Percentiles rank a stretch among this genome's conserved stretches.
These are phyloP conservation scores for Xylaria sp. DNA, from an alignment of 2,329 filamentous ascomycete species.

Conservation along the genomic window DNA sequence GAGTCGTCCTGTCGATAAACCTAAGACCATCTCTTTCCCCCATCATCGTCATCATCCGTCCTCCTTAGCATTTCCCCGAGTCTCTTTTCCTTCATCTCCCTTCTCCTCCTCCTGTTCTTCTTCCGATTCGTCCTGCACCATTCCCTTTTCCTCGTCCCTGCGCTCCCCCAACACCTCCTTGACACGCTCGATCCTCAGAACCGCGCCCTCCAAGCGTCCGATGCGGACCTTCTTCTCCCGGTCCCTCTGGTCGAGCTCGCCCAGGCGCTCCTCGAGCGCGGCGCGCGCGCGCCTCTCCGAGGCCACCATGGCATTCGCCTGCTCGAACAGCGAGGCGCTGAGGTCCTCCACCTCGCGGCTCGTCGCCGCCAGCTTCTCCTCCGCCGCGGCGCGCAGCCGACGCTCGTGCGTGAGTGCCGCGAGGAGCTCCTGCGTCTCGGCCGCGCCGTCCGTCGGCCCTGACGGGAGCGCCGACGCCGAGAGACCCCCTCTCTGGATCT, in stretches of 20 bases:
- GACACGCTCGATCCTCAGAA: constrained; percentile 76
- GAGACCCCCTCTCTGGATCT: constrained; percentile 22
- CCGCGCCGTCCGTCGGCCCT: constrained; percentile 35
- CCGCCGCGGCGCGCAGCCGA: constrained; percentile 72
- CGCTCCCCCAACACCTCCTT: constrained; percentile 67
- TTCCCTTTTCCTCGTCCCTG: constrained; percentile 1
- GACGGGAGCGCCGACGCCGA: constrained; percentile 35
- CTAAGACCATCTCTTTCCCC: background rate
- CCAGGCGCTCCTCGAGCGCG: constrained; percentile 75
- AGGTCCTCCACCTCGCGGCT: constrained; percentile 82
- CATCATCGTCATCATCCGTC: background rate
- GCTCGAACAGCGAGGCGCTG: constrained; percentile 77
- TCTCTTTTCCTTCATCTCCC: background rate
- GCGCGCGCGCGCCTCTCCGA: constrained; percentile 76
- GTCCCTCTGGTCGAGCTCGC: constrained; percentile 74
- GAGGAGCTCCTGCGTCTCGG: constrained; percentile 61
- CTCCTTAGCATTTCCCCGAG: background rate
- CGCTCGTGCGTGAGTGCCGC: constrained; percentile 74
- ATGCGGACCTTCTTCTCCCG: constrained; percentile 74
- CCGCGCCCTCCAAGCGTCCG: constrained; percentile 75
- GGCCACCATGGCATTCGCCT: constrained; percentile 90
- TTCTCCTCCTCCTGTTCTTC: background rate
- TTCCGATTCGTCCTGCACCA: background rate
- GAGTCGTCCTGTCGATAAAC: background rate
- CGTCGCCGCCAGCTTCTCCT: constrained; percentile 72